Base-by-base conservation (phyloP, 164 flowering plant species). In the Tetracentron sinense region DNA sequence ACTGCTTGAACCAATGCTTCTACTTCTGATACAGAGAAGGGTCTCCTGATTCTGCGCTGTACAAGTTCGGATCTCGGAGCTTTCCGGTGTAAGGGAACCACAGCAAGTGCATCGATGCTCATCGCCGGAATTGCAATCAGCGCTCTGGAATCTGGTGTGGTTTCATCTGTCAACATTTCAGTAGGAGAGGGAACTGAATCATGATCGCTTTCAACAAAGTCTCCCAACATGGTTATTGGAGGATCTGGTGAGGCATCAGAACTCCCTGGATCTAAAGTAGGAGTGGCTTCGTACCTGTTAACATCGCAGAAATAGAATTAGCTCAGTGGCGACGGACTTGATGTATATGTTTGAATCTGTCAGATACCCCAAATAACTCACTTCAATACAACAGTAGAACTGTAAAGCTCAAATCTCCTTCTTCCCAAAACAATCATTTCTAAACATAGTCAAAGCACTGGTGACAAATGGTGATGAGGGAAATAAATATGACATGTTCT, bases 1-100 rank as follows among this genome's bases (percentile, higher is more conserved):
- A 95, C 99, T 2, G 98, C 96, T 61, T 88, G 94, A 56, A 95
- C 99, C 56, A 95, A 85, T 35, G 97, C 97, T 80, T 95, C 99
- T 29, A 95, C 99, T 78, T 95, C 99, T 54, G 87, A 60, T 26
- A 95, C 98, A 70, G 99, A 83, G 69, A 95, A 95, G 46, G 99
- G 99, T 60, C 99, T 70, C 71, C 99, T 89, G 27, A 82, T 87
- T 51, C 99, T 74, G 27, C 99, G 96, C 71, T 87, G 98, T n/a
- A 61, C 86, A 53, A 85, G 67, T 61, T 95, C 97, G 44, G 89
- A 69, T 25, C 78, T 76, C 70, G 78, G 85, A 25, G 85, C 77
- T 76, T 92, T 89, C 65, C 76, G 67, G 70, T 78, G 79, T 51
- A 74, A 53, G 5, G 89, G 89, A 50, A 87, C 80, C 25, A 80